Evolutionary conservation across 345 rosid genomes (phyloP).

Genomic region (Gossypium australe): DNA sequence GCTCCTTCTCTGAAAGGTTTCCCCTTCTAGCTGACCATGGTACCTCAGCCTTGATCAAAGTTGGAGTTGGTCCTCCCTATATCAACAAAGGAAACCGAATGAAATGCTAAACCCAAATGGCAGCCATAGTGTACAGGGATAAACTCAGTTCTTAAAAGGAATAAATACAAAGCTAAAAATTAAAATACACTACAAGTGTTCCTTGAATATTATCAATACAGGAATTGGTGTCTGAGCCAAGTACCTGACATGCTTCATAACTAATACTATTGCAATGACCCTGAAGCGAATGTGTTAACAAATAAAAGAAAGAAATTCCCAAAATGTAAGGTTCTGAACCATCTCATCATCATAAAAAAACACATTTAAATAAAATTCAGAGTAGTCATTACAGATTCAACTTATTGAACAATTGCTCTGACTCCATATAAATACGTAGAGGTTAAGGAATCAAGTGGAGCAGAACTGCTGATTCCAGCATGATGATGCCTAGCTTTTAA

Average conservation of each 20-base stretch:
- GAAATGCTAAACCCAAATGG: constrained; percentile 4
- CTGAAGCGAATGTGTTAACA: not conserved
- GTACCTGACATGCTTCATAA: not conserved
- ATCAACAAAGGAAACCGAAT: constrained; percentile 11
- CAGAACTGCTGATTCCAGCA: not conserved
- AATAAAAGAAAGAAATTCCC: not conserved
- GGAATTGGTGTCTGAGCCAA: not conserved
- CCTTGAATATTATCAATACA: not conserved
- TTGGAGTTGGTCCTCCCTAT: constrained; percentile 69
- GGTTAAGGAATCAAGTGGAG: not conserved
- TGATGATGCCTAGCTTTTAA: not conserved
- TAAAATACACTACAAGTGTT: not conserved
- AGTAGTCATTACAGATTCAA: not conserved
- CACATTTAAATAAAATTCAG: not conserved
- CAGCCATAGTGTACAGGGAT: not conserved
- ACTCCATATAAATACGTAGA: not conserved
- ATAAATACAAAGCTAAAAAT: not conserved
- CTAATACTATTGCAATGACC: not conserved
- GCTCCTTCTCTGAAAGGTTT: constrained; percentile 74
- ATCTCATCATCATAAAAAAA: not conserved
- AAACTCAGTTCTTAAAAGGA: not conserved
- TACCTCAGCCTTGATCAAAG: constrained; percentile 74
- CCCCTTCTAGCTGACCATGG: constrained; percentile 95
- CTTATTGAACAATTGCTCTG: not conserved
- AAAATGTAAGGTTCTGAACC: not conserved